Conservation (phyloP, 139 green algal species). For the Pseudopediastrum boryanum region DNA sequence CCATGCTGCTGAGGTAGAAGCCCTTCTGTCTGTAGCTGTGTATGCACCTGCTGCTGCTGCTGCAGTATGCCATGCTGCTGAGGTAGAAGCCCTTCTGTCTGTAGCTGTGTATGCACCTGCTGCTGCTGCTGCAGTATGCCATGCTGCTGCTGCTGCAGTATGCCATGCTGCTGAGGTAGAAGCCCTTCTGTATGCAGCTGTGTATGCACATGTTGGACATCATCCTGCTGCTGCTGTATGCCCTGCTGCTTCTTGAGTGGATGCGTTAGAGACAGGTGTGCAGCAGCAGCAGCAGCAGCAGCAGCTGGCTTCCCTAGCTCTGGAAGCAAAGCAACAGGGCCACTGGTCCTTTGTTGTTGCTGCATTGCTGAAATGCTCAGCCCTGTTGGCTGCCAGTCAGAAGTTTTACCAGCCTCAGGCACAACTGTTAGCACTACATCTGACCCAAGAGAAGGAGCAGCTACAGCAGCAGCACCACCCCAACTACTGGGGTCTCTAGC, state of each 20-base stretch:
- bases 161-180: not conserved
- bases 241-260: not conserved
- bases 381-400: too few relatives aligned
- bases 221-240: conserved; percentile 9
- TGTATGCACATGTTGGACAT: not conserved
- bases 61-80: too few relatives aligned
- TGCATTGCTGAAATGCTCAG: too few relatives aligned
- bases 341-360: not conserved
- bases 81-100: not conserved
- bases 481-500: not conserved
- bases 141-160: not conserved
- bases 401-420: too few relatives aligned
- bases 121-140: conserved; percentile 4
- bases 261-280: not conserved
- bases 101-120: not conserved
- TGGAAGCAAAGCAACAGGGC: too few relatives aligned
- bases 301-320: not conserved
- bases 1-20: too few relatives aligned
- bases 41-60: not conserved
- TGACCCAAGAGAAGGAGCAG: not conserved
- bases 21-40: not conserved
- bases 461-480: not conserved
- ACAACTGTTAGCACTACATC: not conserved
- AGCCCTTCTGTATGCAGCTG: not conserved
- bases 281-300: not conserved